Percentiles rank a stretch among this genome's conserved stretches.
phyloP scores from a whole-genome alignment of 108 stramenopile genomes.

The Skeletonema grethae region DNA sequence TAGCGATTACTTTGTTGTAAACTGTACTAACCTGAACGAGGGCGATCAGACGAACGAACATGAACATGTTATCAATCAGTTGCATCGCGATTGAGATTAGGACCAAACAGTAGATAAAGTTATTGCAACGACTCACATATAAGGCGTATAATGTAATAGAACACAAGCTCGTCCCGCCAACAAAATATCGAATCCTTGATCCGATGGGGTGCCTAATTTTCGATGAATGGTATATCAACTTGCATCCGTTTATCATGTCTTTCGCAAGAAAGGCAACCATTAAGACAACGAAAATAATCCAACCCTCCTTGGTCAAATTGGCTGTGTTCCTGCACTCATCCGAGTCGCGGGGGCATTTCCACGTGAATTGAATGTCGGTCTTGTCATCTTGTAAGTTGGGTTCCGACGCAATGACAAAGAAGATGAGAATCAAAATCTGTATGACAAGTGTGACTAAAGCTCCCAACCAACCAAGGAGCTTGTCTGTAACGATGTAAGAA shows the following conservation, averaged over 20 bases:
- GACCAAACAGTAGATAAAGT: too few species aligned
- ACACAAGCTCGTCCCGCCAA: not conserved
- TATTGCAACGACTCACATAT: not conserved
- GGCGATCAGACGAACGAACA: too few species aligned
- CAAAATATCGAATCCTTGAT: not conserved
- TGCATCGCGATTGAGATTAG: too few species aligned
- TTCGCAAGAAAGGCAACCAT: not conserved
- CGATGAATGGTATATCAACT: too few species aligned
- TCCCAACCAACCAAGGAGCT: too few species aligned
- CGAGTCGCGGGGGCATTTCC: conserved; percentile 6
- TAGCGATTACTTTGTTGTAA: not conserved
- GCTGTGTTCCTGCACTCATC: not conserved
- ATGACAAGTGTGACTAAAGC: too few species aligned
- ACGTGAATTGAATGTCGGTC: not conserved
- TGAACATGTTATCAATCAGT: too few species aligned
- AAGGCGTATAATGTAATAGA: not conserved
- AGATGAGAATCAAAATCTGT: not conserved
- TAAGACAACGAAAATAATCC: not conserved
- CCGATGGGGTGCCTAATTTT: too few species aligned
- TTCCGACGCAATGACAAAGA: conserved; percentile 9
- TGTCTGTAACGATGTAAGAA: too few species aligned
- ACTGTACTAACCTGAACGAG: not conserved
- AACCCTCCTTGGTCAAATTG: not conserved
- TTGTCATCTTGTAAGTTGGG: not conserved
- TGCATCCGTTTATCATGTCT: too few species aligned